Base-by-base conservation (phyloP, 306 rosid species). In the Acacia acuminata region DNA sequence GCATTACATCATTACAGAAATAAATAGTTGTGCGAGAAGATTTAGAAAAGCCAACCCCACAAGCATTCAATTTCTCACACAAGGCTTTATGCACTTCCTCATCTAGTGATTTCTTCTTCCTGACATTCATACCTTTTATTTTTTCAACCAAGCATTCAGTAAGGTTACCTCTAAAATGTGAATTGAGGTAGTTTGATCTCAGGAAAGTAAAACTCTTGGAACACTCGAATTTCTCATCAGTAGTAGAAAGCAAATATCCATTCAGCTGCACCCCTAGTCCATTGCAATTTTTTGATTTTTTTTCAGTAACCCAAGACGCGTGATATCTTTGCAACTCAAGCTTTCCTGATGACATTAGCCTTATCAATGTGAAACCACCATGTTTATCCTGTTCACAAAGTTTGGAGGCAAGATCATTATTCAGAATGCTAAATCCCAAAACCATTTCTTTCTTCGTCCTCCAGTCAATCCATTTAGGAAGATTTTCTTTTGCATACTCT, bases 381-480 rank as follows among this genome's bases (percentile, higher is more conserved):
- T 85, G 78, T 61, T 88, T 85, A 80, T 90, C 83, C 7, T 87
- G 87, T 67, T 84, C 91, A 70, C 74, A 51, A 45, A 90, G 86
- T 82, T 76, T 71, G 22, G 85, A 72, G 61, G 92, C 87, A n/a
- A 90, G 69, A 75, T 80, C 88, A 44, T 76, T 81, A 66, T 77
- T 84, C 65, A 91, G 16, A 80, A 91, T 85, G 71, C 90, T 89
- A n/a, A 93, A 88, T 32, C 95, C 97, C 86, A 91, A 65, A 71
- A 89, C 89, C 53, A 88, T 83, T 68, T 93, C 95, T 82, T 87
- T 93, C 90, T 89, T 90, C 42, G 87, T 91, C 81, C 88, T 93
- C 96, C 90, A 88, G 79, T 87, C 88, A 81, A 90, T 70, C 96
- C 97, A 91, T 78, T 86, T 86, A n/a, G 94, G 88, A 86, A 93